Percentiles rank a stretch among this genome's conserved stretches.
Conservation (phyloP, 805 yeast species). For the Kuraishia hungarica region DNA sequence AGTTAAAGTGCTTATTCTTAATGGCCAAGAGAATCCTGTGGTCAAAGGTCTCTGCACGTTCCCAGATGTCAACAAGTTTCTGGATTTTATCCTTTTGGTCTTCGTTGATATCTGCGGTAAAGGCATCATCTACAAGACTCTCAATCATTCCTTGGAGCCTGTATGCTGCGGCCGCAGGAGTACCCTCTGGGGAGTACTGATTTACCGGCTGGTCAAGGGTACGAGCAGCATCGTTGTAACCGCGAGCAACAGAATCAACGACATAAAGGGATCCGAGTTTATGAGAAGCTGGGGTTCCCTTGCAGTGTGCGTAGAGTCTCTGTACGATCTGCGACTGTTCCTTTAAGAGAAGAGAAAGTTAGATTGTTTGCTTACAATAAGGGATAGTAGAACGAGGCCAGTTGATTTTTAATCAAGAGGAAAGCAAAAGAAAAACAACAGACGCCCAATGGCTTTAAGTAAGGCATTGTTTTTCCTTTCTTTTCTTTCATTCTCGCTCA, state of each 20-base stretch:
- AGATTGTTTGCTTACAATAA: not conserved
- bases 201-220: slow-evolving; percentile 40
- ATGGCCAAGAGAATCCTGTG: slow-evolving; percentile 45
- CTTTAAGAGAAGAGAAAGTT: slow-evolving; percentile 1
- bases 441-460: not conserved
- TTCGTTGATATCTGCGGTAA: slow-evolving; percentile 35
- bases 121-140: slow-evolving; percentile 53
- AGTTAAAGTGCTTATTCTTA: slow-evolving; percentile 48
- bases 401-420: not conserved
- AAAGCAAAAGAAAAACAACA: not conserved
- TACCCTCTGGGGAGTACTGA: slow-evolving; percentile 51
- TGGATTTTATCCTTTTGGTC: slow-evolving; percentile 66
- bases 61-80: slow-evolving; percentile 91
- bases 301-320: slow-evolving; percentile 56
- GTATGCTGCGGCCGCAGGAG: slow-evolving; percentile 65
- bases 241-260: slow-evolving; percentile 87
- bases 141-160: slow-evolving; percentile 59
- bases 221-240: slow-evolving; percentile 60
- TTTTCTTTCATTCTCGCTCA: not conserved
- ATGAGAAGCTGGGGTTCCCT: slow-evolving; percentile 66
- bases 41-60: slow-evolving; percentile 69
- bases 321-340: slow-evolving; percentile 43
- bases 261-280: slow-evolving; percentile 89
- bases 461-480: no score
- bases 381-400: not conserved